Base-by-base conservation (phyloP, 2,329 filamentous ascomycete species). In the Colletotrichum navitas region DNA sequence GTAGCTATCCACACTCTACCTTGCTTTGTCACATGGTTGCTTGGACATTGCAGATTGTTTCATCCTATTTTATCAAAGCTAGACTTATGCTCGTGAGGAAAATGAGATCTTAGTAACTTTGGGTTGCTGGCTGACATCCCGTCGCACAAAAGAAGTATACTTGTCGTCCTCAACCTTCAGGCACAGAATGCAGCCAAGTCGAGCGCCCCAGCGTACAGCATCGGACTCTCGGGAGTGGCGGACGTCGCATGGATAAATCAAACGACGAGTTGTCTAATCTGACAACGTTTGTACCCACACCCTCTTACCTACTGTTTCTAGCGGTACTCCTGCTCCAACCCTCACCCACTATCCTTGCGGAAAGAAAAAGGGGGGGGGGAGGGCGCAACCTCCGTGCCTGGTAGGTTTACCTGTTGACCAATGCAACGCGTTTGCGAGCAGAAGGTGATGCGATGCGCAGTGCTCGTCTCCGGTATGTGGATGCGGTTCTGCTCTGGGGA, bases 101-200 rank as follows among this genome's bases (percentile, higher is more conserved):
- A 49, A 16, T 16, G 16, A 34, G 18, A 26, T 3, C 8, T 39
- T 26, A 21, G 16, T 24, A 45, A 4, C n/a, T 47, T 29, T 5
- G 29, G 12, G 32, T 39, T 32, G 58, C 56, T 58, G 45, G 64
- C 36, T 63, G 36, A 34, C 47, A 29, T 14, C 56, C 59, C 43
- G 29, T 54, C 41, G 43, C 49, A 68, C n/a, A 21, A 24, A 47
- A 32, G 32, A 54, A 21, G 51, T 63, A 39, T 41, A 24, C 45
- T 4, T 41, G 39, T 49, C 58, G 47, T 45, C 52, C 52, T 59
- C 65, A 29, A 32, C 59, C 59, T 34, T 68, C 52, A 63, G 65
- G 54, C 65, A 59, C 52, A 60, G 24, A 21, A 63, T 68, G 68
- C 68, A 59, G 68, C 68, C 65, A 71, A 71, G 68, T n/a, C 45